Evolutionary conservation across 306 rosid genomes (phyloP), one percentile per base, ranked within the genome.

Genomic region (Mimosa bimucronata): DNA sequence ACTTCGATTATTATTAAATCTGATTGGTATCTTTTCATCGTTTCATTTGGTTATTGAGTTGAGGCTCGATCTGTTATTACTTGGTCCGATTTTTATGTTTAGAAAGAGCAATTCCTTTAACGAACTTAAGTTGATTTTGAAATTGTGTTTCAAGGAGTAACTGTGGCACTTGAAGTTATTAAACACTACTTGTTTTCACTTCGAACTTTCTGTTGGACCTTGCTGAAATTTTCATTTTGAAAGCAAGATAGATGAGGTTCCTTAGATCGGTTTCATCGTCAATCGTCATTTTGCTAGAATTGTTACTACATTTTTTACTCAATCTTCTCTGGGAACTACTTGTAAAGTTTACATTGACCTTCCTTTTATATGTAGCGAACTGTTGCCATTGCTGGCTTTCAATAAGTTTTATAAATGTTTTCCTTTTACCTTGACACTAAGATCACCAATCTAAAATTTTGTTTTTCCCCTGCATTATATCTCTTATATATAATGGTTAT

Each of bases 251-350:
- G 55, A 38, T 38, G 19, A 40, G 45, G 65, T 29, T 48, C 30
- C 18, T 29, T 50, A 5, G 8, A 15, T 52, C 29, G 65, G 10
- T 28, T 30, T 50, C 45, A 34, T 53, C 50, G 30, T 73, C 29
- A 30, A 19, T 52, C 48, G 45, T 50, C 42, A 18, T 52, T 29
- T 34, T 29, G 8, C 58, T 57, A 23, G 23, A 10, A 26, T 40
- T 31, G 26, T n/a, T n/a, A n/a, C n/a, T n/a, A n/a, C n/a, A n/a
- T n/a, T n/a, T n/a, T n/a, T n/a, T 30, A 30, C 70, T 41, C 44
- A 58, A 58, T 30, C 46, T 21, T 73, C 26, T 30, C 77, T 53
- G 21, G 58, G 77, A 74, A 52, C 66, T 48, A 53, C 34, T 0
- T 37, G 23, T 74, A 13, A 2, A 14, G 23, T 23, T 12, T 55